These are phyloP conservation scores for Pseudisothecium myosuroides DNA, from an alignment of 225 moss, liverwort and hornwort genomes.

Conservation along the genomic window DNA sequence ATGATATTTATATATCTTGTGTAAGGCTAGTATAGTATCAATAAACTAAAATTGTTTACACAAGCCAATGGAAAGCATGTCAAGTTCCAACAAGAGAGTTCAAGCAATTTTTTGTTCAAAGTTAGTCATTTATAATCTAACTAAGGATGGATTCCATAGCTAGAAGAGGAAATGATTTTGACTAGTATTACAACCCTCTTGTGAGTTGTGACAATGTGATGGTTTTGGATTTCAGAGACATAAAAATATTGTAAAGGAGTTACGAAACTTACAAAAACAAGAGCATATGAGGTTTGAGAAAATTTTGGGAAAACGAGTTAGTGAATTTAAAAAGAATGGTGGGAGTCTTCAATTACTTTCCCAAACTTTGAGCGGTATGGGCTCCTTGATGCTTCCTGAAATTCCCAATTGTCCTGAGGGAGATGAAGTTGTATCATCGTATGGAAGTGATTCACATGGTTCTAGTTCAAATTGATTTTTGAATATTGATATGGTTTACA, in stretches of 20 bases:
- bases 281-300: conserved; percentile 55
- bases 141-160: too few relatives aligned
- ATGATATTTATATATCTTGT: neutral
- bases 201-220: neutral
- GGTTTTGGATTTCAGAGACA: conserved; percentile 28
- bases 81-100: neutral
- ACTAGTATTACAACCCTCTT: neutral
- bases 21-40: neutral
- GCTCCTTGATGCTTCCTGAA: conserved; percentile 33
- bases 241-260: conserved; percentile 56
- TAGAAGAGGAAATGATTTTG: neutral
- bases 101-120: too few relatives aligned
- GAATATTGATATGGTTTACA: neutral
- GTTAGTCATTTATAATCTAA: neutral
- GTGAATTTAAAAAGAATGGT: conserved; percentile 56
- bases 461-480: neutral
- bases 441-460: conserved; percentile 5
- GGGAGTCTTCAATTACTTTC: conserved; percentile 67
- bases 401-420: conserved; percentile 32
- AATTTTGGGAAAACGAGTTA: conserved; percentile 43
- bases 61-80: neutral
- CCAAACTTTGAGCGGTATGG: conserved; percentile 48
- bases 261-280: conserved; percentile 52
- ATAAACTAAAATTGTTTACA: neutral
- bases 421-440: conserved; percentile 16